Conservation (phyloP, 1,139 yeast species). For the Candida sp. region DNA sequence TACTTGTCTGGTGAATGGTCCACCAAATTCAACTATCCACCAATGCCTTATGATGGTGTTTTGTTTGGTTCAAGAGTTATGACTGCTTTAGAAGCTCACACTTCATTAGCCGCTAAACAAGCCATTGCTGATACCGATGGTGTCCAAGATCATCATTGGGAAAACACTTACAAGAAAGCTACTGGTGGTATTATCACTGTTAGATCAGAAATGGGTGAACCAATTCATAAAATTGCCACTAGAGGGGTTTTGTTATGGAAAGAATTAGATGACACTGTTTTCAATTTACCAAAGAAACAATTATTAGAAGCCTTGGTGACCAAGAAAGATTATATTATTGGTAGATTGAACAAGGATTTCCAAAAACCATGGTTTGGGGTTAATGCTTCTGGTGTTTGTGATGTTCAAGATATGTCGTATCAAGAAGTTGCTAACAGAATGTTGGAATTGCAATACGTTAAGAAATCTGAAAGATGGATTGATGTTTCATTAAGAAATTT, state of each 20-base stretch:
- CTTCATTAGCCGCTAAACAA: slow-evolving; percentile 90
- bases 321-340: slow-evolving; percentile 84
- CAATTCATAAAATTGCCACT: slow-evolving; percentile 97
- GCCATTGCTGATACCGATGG: slow-evolving; percentile 91
- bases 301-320: slow-evolving; percentile 75
- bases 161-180: slow-evolving; percentile 87
- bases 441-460: slow-evolving; percentile 85
- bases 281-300: slow-evolving; percentile 88
- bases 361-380: slow-evolving; percentile 98
- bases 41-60: slow-evolving; percentile 99
- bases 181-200: slow-evolving; percentile 98
- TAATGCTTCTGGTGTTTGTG: slow-evolving; percentile 78
- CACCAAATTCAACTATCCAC: slow-evolving; percentile 77
- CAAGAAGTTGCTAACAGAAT: slow-evolving; percentile 85
- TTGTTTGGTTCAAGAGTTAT: slow-evolving; percentile 95
- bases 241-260: slow-evolving; percentile 98
- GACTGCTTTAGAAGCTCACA: slow-evolving; percentile 96
- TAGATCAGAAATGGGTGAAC: slow-evolving; percentile 99
- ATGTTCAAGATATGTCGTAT: slow-evolving; percentile 94
- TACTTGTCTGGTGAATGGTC: slow-evolving; percentile 98
- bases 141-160: slow-evolving; percentile 89
- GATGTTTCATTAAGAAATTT: slow-evolving; percentile 84
- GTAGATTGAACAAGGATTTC: slow-evolving; percentile 85
- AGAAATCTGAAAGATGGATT: slow-evolving; percentile 82
- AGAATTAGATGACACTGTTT: slow-evolving; percentile 92